Conservation (phyloP, 192 early-diverging fungal species). For the Coemansia interrupta region DNA sequence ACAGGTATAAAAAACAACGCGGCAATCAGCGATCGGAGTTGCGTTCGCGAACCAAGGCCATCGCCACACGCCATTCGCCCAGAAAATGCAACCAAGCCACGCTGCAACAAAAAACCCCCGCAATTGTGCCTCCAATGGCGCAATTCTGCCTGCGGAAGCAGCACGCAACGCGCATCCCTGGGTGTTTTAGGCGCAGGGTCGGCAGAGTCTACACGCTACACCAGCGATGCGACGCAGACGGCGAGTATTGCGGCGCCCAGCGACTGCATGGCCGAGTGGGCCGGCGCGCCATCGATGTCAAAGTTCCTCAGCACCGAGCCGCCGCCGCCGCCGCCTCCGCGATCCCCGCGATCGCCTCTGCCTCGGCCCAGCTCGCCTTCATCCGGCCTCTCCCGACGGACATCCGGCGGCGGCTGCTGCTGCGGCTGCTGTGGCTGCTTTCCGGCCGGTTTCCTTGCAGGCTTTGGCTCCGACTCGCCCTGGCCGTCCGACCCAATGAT, state of each 20-base stretch:
- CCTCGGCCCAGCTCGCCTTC: not conserved
- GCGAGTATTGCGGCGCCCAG: conserved; percentile 2
- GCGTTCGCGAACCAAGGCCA: too few relatives aligned
- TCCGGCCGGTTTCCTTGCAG: not conserved
- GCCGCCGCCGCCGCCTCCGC: conserved; percentile 10
- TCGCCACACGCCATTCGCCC: too few relatives aligned
- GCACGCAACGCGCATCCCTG: not conserved
- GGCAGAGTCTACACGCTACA: too few relatives aligned
- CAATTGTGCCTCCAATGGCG: too few relatives aligned
- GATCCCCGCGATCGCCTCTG: not conserved
- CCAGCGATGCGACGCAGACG: not conserved
- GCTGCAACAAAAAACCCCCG: too few relatives aligned
- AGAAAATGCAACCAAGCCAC: too few relatives aligned
- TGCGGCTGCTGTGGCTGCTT: not conserved
- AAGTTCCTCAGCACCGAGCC: conserved; percentile 8
- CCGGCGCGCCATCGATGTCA: conserved; percentile 20
- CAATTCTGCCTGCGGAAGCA: not conserved
- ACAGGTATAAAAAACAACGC: too few relatives aligned
- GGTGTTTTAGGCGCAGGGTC: not conserved
- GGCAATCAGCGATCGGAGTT: too few relatives aligned
- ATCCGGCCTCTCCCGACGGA: not conserved
- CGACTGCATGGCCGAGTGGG: not conserved
- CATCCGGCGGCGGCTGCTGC: not conserved
- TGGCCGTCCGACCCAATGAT: conserved; percentile 33
- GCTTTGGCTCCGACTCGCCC: conserved; percentile 2